Percentiles rank a stretch among this genome's conserved stretches.
phyloP scores from a whole-genome alignment of 2,329 filamentous ascomycete species.

The Fusarium sp. region DNA sequence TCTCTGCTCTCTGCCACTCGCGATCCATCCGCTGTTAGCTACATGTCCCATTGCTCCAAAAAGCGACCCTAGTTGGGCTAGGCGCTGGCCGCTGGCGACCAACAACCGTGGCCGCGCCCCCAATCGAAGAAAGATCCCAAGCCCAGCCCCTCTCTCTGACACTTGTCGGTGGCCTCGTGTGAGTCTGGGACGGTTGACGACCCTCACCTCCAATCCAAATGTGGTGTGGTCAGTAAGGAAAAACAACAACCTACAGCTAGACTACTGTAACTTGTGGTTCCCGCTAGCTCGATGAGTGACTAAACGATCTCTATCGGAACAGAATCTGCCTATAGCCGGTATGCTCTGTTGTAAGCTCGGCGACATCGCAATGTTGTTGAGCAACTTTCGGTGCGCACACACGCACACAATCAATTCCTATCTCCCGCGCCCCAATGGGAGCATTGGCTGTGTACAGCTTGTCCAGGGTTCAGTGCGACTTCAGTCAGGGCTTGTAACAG shows the following conservation, averaged over 20 bases:
- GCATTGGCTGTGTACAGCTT: conserved; percentile 27
- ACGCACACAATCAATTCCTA: conserved; percentile 33
- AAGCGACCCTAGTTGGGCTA: conserved; percentile 47
- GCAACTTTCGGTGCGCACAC: conserved; percentile 35
- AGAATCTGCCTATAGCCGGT: conserved; percentile 21
- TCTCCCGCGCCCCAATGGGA: conserved; percentile 41
- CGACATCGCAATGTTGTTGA: conserved; percentile 42
- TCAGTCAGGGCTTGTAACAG: conserved; percentile 37
- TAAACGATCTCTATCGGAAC: not conserved
- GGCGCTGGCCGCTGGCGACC: conserved; percentile 46
- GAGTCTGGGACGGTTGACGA: conserved; percentile 39
- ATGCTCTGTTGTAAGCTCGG: conserved; percentile 24
- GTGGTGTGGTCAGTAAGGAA: conserved; percentile 31
- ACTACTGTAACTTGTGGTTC: conserved; percentile 31
- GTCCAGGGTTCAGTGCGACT: conserved; percentile 39
- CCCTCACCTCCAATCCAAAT: conserved; percentile 43
- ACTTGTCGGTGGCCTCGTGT: conserved; percentile 41
- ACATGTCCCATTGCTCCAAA: conserved; percentile 45
- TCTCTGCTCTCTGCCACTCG: conserved; percentile 38
- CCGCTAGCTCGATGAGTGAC: conserved; percentile 33
- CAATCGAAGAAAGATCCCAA: conserved; percentile 28
- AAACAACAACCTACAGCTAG: conserved; percentile 24
- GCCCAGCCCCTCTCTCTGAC: conserved; percentile 46
- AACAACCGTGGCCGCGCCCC: conserved; percentile 43
- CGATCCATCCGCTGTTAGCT: conserved; percentile 47